Base-by-base conservation (phyloP, 129 eudicot species). In the Lactuca sativa region DNA sequence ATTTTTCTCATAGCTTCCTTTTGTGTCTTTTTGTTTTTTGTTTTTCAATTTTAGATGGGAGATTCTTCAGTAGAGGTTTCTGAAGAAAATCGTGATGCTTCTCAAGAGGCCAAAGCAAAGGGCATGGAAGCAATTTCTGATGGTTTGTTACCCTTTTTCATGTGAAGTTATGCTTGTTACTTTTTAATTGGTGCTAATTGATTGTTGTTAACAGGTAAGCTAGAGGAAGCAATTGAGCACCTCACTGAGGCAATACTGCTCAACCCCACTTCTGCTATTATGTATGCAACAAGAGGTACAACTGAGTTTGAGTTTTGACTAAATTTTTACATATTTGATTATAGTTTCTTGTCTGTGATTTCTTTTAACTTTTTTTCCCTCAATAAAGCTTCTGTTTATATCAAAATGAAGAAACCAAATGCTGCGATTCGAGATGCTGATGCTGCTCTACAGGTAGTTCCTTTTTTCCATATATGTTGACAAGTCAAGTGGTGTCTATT, bases 321-420 rank as follows among this genome's bases (percentile, higher is more conserved):
- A 13, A 43, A 49, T 14, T 6, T 33, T 21, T 38, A 36, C 51
- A 18, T 31, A 53, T 52, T 14, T 58, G 32, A 34, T 33, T 59
- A 9, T 21, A 2, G 2, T 44, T 15, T 33, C 14, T 16, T 34
- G 59, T 4, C 3, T 15, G 4, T 40, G 17, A 17, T 16, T 17
- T 11, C 32, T 41, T 34, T 5, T 14, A 9, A 30, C 15, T 47
- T 40, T 41, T 70, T 52, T 51, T 69, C 8, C 68, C 37, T 71
- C 59, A 31, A 6, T 68, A 17, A 82, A 95, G 99, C 99, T 72
- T 78, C 75, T 70, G 96, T 87, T 4, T 90, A 80, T 78, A 90
- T 95, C 64, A 95, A 95, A 79, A 87, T 90, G 99, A 95, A 90
- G 88, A 95, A 95, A 64, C 99, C 99, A 16, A 95, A 95, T 87